Percentiles rank a stretch among this genome's conserved stretches.
Evolutionary conservation across 306 rosid species (phyloP).

Genomic region (Oemleria cerasiformis): DNA sequence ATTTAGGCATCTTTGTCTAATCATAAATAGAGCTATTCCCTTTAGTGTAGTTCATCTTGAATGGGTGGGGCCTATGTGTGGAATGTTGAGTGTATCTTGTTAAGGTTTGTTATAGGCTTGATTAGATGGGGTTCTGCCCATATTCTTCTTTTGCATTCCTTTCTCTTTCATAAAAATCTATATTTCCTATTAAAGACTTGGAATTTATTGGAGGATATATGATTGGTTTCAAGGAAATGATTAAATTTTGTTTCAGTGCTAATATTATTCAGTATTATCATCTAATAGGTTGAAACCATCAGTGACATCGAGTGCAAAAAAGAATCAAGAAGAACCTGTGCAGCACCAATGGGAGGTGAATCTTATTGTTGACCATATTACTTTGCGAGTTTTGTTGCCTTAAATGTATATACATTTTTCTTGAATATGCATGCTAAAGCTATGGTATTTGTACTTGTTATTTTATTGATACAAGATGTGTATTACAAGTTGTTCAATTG

Average conservation of each 20-base stretch:
- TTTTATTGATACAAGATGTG: neutral
- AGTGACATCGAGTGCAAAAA: constrained; percentile 33
- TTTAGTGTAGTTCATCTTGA: neutral
- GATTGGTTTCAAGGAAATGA: neutral
- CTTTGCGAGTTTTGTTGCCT: neutral
- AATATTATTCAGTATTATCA: constrained; percentile 9
- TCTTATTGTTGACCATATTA: constrained; percentile 5
- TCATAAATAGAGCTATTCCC: neutral
- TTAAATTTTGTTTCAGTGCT: neutral
- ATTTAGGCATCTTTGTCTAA: neutral
- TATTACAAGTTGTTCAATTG: neutral
- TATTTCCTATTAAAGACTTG: neutral
- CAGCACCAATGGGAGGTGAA: constrained; percentile 61
- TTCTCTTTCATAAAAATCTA: neutral
- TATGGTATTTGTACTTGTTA: neutral
- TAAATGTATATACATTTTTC: neutral
- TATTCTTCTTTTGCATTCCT: neutral
- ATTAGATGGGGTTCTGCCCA: neutral
- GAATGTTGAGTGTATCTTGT: neutral
- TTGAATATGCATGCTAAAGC: neutral
- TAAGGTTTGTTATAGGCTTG: neutral
- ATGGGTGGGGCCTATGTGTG: neutral
- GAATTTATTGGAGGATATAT: neutral
- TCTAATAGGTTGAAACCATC: constrained; percentile 65
- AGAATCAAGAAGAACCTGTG: constrained; percentile 52